phyloP scores from a whole-genome alignment of 2,329 filamentous ascomycete species.

The Didymella exigua region DNA sequence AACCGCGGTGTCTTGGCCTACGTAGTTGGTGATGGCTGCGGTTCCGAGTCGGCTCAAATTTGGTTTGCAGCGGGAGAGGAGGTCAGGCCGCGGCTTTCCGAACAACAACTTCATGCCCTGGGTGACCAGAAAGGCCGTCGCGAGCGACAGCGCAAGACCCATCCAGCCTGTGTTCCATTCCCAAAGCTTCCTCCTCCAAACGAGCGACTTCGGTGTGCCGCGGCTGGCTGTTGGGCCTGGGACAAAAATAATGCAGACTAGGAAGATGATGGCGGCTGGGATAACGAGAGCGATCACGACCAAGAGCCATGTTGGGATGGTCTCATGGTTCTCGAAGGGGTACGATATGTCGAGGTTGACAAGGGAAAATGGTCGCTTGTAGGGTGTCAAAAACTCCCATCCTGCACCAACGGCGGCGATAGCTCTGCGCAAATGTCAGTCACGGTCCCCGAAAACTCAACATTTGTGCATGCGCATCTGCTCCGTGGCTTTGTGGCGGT shows the following conservation, averaged over 20 bases:
- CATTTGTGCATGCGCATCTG: background rate
- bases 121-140: slow-evolving; percentile 78
- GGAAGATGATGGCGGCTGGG: slow-evolving; percentile 70
- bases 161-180: slow-evolving; percentile 87
- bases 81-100: slow-evolving; percentile 68
- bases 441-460: background rate
- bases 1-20: slow-evolving; percentile 34
- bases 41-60: slow-evolving; percentile 66
- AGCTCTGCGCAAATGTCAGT: slow-evolving; percentile 47
- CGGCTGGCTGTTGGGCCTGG: slow-evolving; percentile 71
- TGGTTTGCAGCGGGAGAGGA: slow-evolving; percentile 74
- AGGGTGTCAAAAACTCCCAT: slow-evolving; percentile 66
- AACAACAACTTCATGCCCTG: slow-evolving; percentile 80
- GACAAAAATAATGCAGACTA: slow-evolving; percentile 71
- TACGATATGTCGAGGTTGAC: slow-evolving; percentile 80
- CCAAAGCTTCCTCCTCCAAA: slow-evolving; percentile 87
- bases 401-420: slow-evolving; percentile 65
- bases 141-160: slow-evolving; percentile 75
- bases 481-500: background rate
- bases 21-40: slow-evolving; percentile 64
- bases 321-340: slow-evolving; percentile 72
- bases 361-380: slow-evolving; percentile 72
- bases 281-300: slow-evolving; percentile 66
- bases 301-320: slow-evolving; percentile 70
- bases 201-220: slow-evolving; percentile 65